Base-by-base conservation (phyloP, 2,329 filamentous ascomycete genomes). In the Penicillium sp. region DNA sequence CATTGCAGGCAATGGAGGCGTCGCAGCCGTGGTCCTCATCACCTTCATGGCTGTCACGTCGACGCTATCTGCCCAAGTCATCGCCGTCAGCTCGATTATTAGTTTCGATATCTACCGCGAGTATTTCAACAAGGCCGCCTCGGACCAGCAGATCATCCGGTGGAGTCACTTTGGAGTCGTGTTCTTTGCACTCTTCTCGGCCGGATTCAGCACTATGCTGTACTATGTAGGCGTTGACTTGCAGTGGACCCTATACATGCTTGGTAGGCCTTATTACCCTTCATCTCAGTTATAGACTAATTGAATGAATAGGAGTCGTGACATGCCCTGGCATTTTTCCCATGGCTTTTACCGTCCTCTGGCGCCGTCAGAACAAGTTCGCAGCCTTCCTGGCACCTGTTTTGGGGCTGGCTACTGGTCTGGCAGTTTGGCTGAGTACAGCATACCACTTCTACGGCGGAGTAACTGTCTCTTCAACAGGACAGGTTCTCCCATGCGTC, bases 301-400 rank as follows among this genome's bases (percentile, higher is more conserved):
- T 2, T 43, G n/a, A 30, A 20, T 3, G n/a, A n/a, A 52, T 50
- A 72, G 78, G 80, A 3, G 77, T 82, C 0, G 61, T 83, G 9
- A 81, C 78, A 0, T 81, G 79, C 35, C 79, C 80, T 0, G 80
- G 79, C 0, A 80, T 82, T 53, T 78, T 82, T 60, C 80, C 81
- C 0, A 82, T 80, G 5, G 71, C 75, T 0, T 81, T 82, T 54
- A 79, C 80, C 0, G 77, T 83, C 18, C 69, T 83, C 1, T 83
- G 80, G 79, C 72, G 72, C 35, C 72, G 72, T 11, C 80, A 83
- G 63, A 80, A 73, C 47, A 77, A 71, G 50, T 65, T 68, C 0
- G 81, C 81, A 0, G 80, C 80, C 1, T 76, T 83, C 14, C 64
- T 79, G 3, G 74, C 80, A 0, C 80, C 81, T 0, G 8, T 58